A percentile compares a stretch with the other conserved stretches of the same genome.
Conservation (phyloP, 176 grass and related monocot species). For the Olyra latifolia region DNA sequence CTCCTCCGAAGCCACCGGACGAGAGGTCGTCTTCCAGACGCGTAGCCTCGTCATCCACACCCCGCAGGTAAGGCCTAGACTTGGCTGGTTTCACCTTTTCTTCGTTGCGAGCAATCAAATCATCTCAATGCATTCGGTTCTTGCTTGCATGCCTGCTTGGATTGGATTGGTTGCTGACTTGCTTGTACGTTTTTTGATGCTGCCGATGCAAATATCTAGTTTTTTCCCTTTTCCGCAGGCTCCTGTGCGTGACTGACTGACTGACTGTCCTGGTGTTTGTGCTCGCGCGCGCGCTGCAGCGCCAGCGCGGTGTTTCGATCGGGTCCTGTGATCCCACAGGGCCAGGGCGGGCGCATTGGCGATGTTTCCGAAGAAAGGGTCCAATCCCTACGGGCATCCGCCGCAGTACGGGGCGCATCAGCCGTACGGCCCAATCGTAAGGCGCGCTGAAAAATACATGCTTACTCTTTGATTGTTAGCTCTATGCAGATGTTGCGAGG, state of each 20-base stretch:
- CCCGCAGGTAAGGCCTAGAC: slow-evolving; percentile 12
- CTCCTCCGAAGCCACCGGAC: neutral
- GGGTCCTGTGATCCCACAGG: neutral
- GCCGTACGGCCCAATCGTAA: slow-evolving; percentile 44
- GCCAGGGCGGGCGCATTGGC: neutral
- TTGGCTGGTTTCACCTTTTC: neutral
- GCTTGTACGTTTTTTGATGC: neutral
- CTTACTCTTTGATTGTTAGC: neutral
- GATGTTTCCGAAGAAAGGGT: slow-evolving; percentile 52
- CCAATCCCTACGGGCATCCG: slow-evolving; percentile 52
- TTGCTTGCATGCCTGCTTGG: neutral
- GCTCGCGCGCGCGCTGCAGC: neutral
- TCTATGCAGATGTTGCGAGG: neutral
- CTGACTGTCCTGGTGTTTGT: neutral
- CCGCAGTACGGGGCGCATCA: slow-evolving; percentile 45
- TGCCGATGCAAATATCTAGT: neutral
- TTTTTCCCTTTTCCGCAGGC: neutral
- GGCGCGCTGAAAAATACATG: neutral
- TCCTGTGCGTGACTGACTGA: too few relatives aligned
- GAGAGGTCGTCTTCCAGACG: neutral
- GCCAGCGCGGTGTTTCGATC: neutral
- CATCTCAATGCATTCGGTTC: neutral
- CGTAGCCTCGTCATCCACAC: neutral
- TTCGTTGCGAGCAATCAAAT: neutral
- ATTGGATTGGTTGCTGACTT: neutral